phyloP scores from a whole-genome alignment of 768 basidiomycete genomes.

The Podaxis pistillaris region DNA sequence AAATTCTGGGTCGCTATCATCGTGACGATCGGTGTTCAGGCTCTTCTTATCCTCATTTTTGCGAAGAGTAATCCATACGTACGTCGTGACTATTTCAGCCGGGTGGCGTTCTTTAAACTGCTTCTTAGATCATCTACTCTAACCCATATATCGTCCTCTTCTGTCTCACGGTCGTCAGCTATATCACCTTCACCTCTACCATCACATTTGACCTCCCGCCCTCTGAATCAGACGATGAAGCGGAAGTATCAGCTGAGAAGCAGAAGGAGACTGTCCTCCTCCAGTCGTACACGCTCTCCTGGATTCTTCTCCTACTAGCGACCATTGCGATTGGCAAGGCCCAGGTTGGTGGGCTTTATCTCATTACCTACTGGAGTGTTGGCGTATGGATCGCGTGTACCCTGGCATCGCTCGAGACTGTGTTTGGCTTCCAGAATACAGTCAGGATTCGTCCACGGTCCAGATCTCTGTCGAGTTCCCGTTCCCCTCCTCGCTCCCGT shows the following conservation, averaged over 20 bases:
- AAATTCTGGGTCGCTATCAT: conserved; percentile 64
- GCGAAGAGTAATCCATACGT: conserved; percentile 63
- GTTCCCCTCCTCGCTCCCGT: not conserved
- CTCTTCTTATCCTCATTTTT: conserved; percentile 45
- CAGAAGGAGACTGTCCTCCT: conserved; percentile 49
- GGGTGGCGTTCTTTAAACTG: not conserved
- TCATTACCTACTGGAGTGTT: conserved; percentile 52
- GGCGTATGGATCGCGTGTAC: conserved; percentile 19
- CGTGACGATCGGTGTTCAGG: conserved; percentile 44
- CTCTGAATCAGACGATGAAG: conserved; percentile 15
- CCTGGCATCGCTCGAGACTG: conserved; percentile 19
- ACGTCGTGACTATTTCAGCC: conserved; percentile 24
- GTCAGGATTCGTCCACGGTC: conserved; percentile 2
- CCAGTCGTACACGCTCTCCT: conserved; percentile 55
- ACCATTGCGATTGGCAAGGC: conserved; percentile 42
- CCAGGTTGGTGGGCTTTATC: conserved; percentile 54
- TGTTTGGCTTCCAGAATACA: conserved; percentile 27
- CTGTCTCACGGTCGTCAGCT: conserved; percentile 43
- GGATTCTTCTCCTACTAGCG: conserved; percentile 50
- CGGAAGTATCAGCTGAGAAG: conserved; percentile 24
- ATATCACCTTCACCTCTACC: conserved; percentile 40
- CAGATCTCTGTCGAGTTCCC: not conserved
- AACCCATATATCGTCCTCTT: conserved; percentile 47
- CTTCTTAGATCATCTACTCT: conserved; percentile 28
- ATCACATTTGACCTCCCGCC: conserved; percentile 27